Conservation (phyloP, 2,329 filamentous ascomycete genomes). For the Thelonectria olida region DNA sequence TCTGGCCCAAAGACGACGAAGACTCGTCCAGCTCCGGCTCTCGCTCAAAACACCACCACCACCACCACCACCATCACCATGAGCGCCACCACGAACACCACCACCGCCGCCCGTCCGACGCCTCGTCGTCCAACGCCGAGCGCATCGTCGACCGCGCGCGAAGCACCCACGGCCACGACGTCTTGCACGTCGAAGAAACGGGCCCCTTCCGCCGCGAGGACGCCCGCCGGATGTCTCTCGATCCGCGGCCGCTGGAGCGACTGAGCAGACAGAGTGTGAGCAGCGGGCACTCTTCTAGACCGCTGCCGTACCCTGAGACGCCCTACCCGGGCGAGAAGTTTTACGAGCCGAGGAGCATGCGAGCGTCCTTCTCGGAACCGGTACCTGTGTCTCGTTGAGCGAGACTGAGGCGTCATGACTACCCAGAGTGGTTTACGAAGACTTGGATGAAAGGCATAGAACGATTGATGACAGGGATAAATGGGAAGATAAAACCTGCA, state of each 20-base stretch:
- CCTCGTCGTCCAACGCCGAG: neutral
- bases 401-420: too few relatives aligned
- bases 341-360: conserved; percentile 29
- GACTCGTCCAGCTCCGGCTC: conserved; percentile 31
- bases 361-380: conserved; percentile 24
- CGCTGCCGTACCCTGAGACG: conserved; percentile 32
- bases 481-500: neutral
- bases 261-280: conserved; percentile 24
- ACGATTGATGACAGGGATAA: neutral
- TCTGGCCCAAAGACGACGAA: conserved; percentile 47
- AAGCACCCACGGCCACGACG: conserved; percentile 23
- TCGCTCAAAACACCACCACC: conserved; percentile 12
- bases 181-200: conserved; percentile 32
- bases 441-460: neutral
- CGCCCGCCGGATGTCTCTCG: conserved; percentile 19
- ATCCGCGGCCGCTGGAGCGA: conserved; percentile 27
- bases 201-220: conserved; percentile 16
- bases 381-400: conserved; percentile 24
- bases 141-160: conserved; percentile 24
- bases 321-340: conserved; percentile 31
- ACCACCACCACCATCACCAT: conserved; percentile 21
- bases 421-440: neutral
- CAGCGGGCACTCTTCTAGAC: conserved; percentile 3
- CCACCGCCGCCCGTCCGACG: conserved; percentile 21
- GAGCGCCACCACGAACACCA: conserved; percentile 21